A percentile compares a stretch with the other conserved stretches of the same genome.
phyloP scores from a whole-genome alignment of 495 filamentous ascomycete species.

The Penicillium cosmopolitanum region DNA sequence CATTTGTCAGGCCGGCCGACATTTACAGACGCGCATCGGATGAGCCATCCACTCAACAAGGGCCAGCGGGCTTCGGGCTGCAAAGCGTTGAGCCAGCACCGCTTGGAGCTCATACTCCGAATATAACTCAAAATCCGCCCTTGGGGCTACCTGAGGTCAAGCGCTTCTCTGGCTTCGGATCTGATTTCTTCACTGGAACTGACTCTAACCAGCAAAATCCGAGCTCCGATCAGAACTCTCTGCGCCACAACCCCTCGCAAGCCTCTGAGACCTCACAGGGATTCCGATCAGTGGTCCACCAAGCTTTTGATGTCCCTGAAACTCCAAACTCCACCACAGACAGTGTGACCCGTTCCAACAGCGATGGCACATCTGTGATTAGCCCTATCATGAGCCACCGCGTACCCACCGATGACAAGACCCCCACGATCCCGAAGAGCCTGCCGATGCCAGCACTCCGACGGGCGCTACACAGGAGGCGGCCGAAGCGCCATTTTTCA shows the following conservation, averaged over 20 bases:
- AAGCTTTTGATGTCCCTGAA: conserved; percentile 69
- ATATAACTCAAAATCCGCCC: conserved; percentile 19
- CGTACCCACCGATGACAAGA: conserved; percentile 43
- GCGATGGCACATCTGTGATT: conserved; percentile 65
- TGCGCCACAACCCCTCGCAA: conserved; percentile 60
- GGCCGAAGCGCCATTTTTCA: conserved; percentile 38
- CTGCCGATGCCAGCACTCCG: conserved; percentile 40
- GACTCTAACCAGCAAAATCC: conserved; percentile 22
- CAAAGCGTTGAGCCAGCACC: background rate
- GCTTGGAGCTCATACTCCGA: conserved; percentile 5
- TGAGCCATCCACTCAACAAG: conserved; percentile 52
- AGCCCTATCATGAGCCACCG: conserved; percentile 68
- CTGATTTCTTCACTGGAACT: conserved; percentile 36
- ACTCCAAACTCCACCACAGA: conserved; percentile 57
- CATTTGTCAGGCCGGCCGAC: conserved; percentile 76
- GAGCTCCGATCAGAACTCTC: conserved; percentile 23
- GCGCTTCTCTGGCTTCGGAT: conserved; percentile 67
- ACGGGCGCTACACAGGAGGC: conserved; percentile 28
- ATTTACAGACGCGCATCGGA: conserved; percentile 77
- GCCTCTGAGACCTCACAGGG: conserved; percentile 36
- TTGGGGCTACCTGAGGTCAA: conserved; percentile 62
- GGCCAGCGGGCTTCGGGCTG: background rate
- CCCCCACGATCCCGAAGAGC: conserved; percentile 64
- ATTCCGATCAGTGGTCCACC: conserved; percentile 68
- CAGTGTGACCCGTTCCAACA: conserved; percentile 62